Percentiles rank a stretch among this genome's conserved stretches.
These are phyloP conservation scores for Aspergillus ustus DNA, from an alignment of 2,329 filamentous ascomycete genomes.

Conservation along the genomic window DNA sequence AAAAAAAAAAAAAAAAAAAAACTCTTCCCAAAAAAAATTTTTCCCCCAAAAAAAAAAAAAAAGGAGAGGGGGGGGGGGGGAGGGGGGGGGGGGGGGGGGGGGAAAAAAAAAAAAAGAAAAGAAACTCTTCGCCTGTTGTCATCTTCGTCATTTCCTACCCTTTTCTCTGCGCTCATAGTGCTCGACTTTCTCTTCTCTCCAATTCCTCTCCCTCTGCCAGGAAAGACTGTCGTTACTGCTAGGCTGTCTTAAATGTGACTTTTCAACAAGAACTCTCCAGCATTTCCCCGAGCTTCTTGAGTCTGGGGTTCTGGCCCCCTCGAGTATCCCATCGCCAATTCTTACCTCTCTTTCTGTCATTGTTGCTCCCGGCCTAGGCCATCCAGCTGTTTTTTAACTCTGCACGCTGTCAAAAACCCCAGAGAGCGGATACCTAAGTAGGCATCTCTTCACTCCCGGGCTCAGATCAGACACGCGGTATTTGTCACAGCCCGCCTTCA, in stretches of 20 bases:
- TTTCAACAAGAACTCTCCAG: background rate
- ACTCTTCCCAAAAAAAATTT: slow-evolving; percentile 3
- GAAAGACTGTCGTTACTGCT: background rate
- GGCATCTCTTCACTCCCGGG: background rate
- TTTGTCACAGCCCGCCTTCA: background rate
- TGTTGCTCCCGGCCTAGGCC: background rate
- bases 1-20: slow-evolving; percentile 6
- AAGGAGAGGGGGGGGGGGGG: no score
- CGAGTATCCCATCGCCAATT: background rate
- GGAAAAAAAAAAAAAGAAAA: slow-evolving; percentile 8
- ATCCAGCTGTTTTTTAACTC: background rate
- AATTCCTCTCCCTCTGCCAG: background rate
- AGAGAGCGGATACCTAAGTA: background rate
- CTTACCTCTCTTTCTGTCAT: background rate
- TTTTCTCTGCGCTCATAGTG: background rate
- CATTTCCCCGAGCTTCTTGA: background rate
- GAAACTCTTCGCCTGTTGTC: background rate
- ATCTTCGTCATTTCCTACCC: background rate
- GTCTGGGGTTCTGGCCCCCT: background rate
- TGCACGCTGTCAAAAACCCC: background rate
- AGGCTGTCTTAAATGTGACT: background rate
- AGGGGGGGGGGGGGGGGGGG: no score
- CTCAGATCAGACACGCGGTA: background rate
- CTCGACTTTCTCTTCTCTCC: background rate
- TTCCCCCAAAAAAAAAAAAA: no score